Evolutionary conservation across 2,329 filamentous ascomycete species (phyloP), one percentile per base, ranked within the genome.

Genomic region (Drechslerella dactyloides): DNA sequence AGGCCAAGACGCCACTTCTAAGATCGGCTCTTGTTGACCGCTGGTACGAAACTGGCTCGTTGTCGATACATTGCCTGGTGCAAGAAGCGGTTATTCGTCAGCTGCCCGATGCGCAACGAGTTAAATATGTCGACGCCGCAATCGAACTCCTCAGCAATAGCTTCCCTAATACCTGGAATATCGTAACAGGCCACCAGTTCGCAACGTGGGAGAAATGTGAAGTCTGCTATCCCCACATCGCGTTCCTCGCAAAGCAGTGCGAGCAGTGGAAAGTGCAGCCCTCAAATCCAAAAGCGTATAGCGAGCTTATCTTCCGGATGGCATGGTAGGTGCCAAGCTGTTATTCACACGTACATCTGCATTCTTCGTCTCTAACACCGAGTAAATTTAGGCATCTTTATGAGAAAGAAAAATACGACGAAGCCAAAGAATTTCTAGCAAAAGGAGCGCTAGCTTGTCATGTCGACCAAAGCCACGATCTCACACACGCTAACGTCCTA

Each of bases 341-440:
- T 60, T 8, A 23, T 10, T 30, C 5, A 51, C 11, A 11, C 13
- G 5, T 21, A 27, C 10, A n/a, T 3, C 24, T n/a, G 21, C 11
- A 48, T 19, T 48, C 21, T 5, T 21, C n/a, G 19, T 44, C 19
- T 48, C 44, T 48, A 48, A 48, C 19, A 19, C 17, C 11, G 15
- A 13, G 3, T 44, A 48, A 33, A 33, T 5, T n/a, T 65, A 79
- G 78, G 76, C 78, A 79, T 63, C 74, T 79, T 6, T 79, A 79
- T 69, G 78, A 79, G 66, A 73, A 75, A 1, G 78, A 79, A 69
- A 73, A 73, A 35, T 79, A 77, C 50, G 63, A 59, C 30, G 63
- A 75, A 13, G 77, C 78, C 7, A 42, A 62, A 37, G 63, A 55
- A 8, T 69, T 79, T 42, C 70, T 78, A 13, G 55, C 76, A 5